Evolutionary conservation across 208 protist genomes (phyloP), one percentile per base, ranked within the genome.

Genomic region (Herpetomonas samuelpessoai): DNA sequence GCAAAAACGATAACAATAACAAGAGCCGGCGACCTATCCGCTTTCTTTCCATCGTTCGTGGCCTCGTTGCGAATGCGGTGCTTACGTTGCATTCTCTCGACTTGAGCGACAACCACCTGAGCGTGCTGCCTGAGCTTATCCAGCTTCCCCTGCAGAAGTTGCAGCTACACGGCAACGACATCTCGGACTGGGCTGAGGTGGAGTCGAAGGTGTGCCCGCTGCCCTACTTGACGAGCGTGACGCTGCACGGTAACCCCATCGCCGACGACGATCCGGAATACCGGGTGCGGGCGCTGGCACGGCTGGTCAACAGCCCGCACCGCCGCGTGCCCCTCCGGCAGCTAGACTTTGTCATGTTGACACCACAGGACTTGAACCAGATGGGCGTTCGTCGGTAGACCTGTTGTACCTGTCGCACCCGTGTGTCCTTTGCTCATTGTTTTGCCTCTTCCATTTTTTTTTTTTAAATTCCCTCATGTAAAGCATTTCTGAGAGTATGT

Each of bases 201-300:
- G 83, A 91, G 64, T 52, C 51, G 35, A 47, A 71, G 0, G 74
- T 95, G n/a, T 83, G 78, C 41, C 57, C 76, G 12, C 73, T 95
- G 26, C 85, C 83, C 4, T 78, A 78, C 41, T 63, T 92, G 12
- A 22, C 71, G 6, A 49, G 71, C 0, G 45, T 95, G 28, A 90
- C 88, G 16, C 64, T 95, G 53, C 78, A 95, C 71, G 88, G 88
- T 10, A 95, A 92, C 69, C 88, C 88, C 6, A 79, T 95, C 46
- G 74, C 82, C 9, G 76, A 91, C 69, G 47, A 82, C 6, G 71
- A 78, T 51, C 68, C 71, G 22, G 28, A 70, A 18, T 95, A 95
- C 73, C 88, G 83, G 85, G 75, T 62, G 44, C 50, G 38, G 28
- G 53, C 79, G 41, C 69, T 95, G 10, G 35, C 73, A 24, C 58